A percentile compares a stretch with the other conserved stretches of the same genome.
These are phyloP conservation scores for Noccaea caerulescens DNA, from an alignment of 345 rosid genomes.

Conservation along the genomic window DNA sequence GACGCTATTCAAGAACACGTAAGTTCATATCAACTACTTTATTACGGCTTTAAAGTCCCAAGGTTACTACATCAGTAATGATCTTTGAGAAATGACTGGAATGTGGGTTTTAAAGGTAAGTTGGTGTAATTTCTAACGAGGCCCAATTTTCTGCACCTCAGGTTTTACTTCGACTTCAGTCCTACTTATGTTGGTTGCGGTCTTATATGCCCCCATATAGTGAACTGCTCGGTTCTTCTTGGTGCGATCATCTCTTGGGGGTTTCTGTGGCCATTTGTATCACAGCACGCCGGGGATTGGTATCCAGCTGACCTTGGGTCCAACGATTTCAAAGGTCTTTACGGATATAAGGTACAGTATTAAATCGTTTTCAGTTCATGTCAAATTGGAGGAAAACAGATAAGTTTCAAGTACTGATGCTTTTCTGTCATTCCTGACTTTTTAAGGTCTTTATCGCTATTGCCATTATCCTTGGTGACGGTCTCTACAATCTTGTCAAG, in stretches of 20 bases:
- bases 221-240: slow-evolving; percentile 85
- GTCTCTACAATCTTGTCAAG: slow-evolving; percentile 88
- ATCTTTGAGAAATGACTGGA: slow-evolving; percentile 8
- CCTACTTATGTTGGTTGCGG: slow-evolving; percentile 98
- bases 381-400: background rate
- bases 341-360: slow-evolving; percentile 76
- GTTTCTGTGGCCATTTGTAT: slow-evolving; percentile 82
- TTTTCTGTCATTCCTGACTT: slow-evolving; percentile 27
- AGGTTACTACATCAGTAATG: background rate
- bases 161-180: slow-evolving; percentile 93
- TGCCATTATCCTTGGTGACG: slow-evolving; percentile 88
- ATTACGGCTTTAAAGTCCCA: background rate
- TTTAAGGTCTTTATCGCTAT: slow-evolving; percentile 87
- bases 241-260: slow-evolving; percentile 97
- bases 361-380: background rate
- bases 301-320: slow-evolving; percentile 77
- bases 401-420: slow-evolving; percentile 9
- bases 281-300: slow-evolving; percentile 82
- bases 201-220: slow-evolving; percentile 93
- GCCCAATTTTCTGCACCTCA: slow-evolving; percentile 31
- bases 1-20: slow-evolving; percentile 82
- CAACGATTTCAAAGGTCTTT: slow-evolving; percentile 92
- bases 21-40: slow-evolving; percentile 40
- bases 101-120: background rate
- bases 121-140: slow-evolving; percentile 7